These are phyloP conservation scores for Myxozyma mucilagina DNA, from an alignment of 805 yeast genomes.

Conservation along the genomic window DNA sequence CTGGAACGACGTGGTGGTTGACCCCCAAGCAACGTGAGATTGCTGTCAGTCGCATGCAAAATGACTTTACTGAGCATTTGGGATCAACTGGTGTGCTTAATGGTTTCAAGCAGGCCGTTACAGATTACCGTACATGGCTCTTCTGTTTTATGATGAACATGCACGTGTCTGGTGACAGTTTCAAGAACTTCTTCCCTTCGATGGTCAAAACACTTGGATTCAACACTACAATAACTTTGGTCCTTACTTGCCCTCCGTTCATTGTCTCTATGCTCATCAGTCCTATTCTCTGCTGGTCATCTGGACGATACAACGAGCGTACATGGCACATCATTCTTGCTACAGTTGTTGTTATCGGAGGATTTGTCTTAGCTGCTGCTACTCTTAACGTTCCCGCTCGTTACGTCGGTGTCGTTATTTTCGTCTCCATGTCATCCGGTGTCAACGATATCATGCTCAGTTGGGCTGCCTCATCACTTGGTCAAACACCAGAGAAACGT, in stretches of 20 bases:
- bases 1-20: slow-evolving; percentile 34
- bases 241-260: slow-evolving; percentile 64
- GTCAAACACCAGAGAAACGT: slow-evolving; percentile 25
- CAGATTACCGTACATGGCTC: slow-evolving; percentile 27
- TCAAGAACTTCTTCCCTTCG: slow-evolving; percentile 60
- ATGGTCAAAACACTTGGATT: slow-evolving; percentile 57
- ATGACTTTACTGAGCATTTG: slow-evolving; percentile 21
- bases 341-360: slow-evolving; percentile 2
- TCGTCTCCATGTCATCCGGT: slow-evolving; percentile 21
- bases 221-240: slow-evolving; percentile 50
- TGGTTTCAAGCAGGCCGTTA: slow-evolving; percentile 21
- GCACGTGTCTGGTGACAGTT: slow-evolving; percentile 18
- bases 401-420: slow-evolving; percentile 21
- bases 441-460: slow-evolving; percentile 24
- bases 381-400: slow-evolving; percentile 16
- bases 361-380: slow-evolving; percentile 15
- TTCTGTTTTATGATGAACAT: slow-evolving; percentile 18
- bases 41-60: slow-evolving; percentile 30
- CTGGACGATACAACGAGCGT: slow-evolving; percentile 23
- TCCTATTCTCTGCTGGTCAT: slow-evolving; percentile 38
- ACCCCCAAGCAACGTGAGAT: slow-evolving; percentile 26
- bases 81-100: slow-evolving; percentile 16
- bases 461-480: slow-evolving; percentile 23
- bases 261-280: slow-evolving; percentile 53
- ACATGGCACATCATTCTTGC: slow-evolving; percentile 17